Evolutionary conservation across 2,329 filamentous ascomycete species (phyloP), one percentile per base, ranked within the genome.

Genomic region (Berkeleyomyces basicola): DNA sequence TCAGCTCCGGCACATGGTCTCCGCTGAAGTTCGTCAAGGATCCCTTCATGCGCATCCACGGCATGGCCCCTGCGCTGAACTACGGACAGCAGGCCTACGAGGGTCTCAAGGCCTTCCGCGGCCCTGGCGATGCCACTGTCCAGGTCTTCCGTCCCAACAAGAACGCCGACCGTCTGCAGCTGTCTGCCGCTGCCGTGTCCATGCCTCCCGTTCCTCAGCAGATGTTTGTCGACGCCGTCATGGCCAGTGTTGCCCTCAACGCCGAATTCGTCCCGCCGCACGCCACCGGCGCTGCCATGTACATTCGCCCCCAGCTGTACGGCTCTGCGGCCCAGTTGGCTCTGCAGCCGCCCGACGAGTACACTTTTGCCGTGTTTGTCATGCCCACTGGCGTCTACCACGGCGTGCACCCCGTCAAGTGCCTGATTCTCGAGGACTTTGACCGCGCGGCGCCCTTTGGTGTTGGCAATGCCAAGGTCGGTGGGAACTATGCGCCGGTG

Each of bases 81-180:
- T 99, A 99, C 74, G 90, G 92, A 64, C 90, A 96, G 72, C 93
- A 97, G 77, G 92, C 90, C 69, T 99, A 95, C 78, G 93, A 99
- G 73, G 93, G 93, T n/a, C 84, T 97, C 72, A 97, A 97, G 75
- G 91, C 92, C 62, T 96, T 96, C 81, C 90, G 92, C 66, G 78
- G 80, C 2, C 87, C 90, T 16, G 77, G 80, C 64, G 82, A 87
- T 72, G 72, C 78, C 65, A 74, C 76, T 65, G 91, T 97, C 75
- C 83, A 84, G 71, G 82, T 97, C 72, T 97, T 97, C 82, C 87
- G 92, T 3, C 88, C 92, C 0, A 80, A 85, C 70, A 84, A 86
- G 71, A 97, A 97, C 73, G 93, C 91, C 44, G 74, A 76, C 49
- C 88, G 92, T 65, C 83, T 97, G 79, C 87, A 90, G 71, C 84